Evolutionary conservation across 441 rosid species (phyloP).

Genomic region (Syzygium syzygioides): DNA sequence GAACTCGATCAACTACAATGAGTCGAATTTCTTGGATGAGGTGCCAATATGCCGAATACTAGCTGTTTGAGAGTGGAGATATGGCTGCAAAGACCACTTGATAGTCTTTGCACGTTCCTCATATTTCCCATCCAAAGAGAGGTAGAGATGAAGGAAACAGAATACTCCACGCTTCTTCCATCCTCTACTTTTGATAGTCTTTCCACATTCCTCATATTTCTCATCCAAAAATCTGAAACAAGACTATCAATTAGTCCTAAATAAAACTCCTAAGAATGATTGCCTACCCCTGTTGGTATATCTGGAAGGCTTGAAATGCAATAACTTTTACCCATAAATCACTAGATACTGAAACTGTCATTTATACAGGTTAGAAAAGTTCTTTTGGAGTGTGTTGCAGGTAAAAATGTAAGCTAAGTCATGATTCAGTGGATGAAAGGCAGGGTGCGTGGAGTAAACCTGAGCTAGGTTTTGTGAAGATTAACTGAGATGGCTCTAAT

Average conservation of each 20-base stretch:
- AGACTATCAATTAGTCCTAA: background rate
- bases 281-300: background rate
- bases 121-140: background rate
- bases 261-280: background rate
- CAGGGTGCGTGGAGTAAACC: background rate
- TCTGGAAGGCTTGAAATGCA: background rate
- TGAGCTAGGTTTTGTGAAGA: background rate
- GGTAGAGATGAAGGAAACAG: background rate
- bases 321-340: background rate
- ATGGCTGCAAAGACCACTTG: background rate
- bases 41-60: background rate
- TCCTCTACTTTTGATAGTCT: background rate
- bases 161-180: background rate
- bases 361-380: background rate
- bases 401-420: background rate
- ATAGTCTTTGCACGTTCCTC: background rate
- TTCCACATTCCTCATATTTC: background rate
- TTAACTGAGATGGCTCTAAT: background rate
- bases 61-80: background rate
- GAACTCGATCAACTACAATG: rapidly evolving
- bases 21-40: background rate
- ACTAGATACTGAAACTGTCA: background rate
- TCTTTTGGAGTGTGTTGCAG: background rate
- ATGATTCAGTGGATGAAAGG: background rate
- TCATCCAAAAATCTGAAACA: background rate